These are phyloP conservation scores for Pyricularia pennisetigena DNA, from an alignment of 2,329 filamentous ascomycete species.

Conservation along the genomic window DNA sequence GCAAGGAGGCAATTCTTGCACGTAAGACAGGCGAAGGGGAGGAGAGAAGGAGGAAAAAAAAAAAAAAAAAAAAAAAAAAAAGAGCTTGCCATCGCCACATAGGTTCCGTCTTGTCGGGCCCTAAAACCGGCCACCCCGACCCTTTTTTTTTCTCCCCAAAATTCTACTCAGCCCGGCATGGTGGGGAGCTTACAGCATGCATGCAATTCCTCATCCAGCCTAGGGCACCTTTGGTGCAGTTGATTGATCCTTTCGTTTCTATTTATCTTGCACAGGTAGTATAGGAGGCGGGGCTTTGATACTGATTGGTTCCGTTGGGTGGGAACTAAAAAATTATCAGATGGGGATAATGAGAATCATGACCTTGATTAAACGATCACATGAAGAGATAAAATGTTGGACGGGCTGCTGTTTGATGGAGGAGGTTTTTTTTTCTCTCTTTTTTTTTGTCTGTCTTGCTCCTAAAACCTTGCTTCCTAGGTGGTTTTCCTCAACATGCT, in stretches of 20 bases:
- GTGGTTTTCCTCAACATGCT: not conserved
- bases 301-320: not conserved
- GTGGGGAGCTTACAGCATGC: too few relatives aligned
- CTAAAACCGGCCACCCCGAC: not conserved
- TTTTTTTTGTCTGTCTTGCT: too few relatives aligned
- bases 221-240: not conserved
- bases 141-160: too few relatives aligned
- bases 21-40: too few relatives aligned
- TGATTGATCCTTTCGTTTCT: not conserved
- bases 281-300: not conserved
- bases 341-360: not conserved
- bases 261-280: not conserved
- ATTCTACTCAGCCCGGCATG: too few relatives aligned
- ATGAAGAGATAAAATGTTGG: not conserved
- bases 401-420: not conserved
- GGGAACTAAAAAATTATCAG: not conserved
- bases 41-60: too few relatives aligned
- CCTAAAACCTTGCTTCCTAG: too few relatives aligned
- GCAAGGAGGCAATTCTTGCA: not conserved
- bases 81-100: not conserved
- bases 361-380: not conserved
- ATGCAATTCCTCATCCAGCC: too few relatives aligned
- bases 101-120: not conserved
- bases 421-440: not conserved
- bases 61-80: not conserved